Base-by-base conservation (phyloP, 2,329 filamentous ascomycete species). In the Ophiostoma perfectum region DNA sequence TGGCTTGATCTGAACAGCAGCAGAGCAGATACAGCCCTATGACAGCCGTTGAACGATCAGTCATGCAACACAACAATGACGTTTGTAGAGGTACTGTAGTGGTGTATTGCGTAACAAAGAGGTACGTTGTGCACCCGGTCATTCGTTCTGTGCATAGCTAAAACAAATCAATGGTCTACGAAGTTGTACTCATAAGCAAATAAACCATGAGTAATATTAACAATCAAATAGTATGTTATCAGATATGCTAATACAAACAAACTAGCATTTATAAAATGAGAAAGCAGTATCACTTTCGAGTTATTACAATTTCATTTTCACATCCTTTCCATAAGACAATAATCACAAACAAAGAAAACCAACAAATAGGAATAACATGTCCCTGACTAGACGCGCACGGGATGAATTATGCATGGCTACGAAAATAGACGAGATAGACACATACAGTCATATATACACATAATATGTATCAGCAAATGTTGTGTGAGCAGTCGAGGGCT, bases 61-160 rank as follows among this genome's bases (percentile, higher is more conserved):
- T 52, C 47, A 52, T 52, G 47, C 47, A 18, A 52, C 47, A 52
- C 47, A 52, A 52, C 6, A 52, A 52, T 52, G 12, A 52, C 49
- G 49, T n/a, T n/a, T 55, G 6, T n/a, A 55, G 49, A n/a, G 47
- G 7, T 49, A n/a, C 4, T 16, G 45, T 16, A n/a, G n/a, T 49
- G 7, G n/a, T 55, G 27, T 11, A 4, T 11, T 27, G 11, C 4
- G 11, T 18, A 27, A 27, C 27, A 2, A 27, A 27, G 27, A 27
- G 2, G 27, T 27, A 27, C 27, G 27, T 27, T 27, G 27, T 27
- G 27, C 27, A 27, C n/a, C 49, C 49, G 16, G 49, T 52, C 18
- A 52, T 18, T 18, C 18, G 49, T 55, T 4, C 49, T 8, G 27
- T 55, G 27, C 49, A 27, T 11, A 55, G 49, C 27, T 27, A 27